Evolutionary conservation across 73 alveolate genomes (phyloP).

Genomic region (Uronychia binucleata): DNA sequence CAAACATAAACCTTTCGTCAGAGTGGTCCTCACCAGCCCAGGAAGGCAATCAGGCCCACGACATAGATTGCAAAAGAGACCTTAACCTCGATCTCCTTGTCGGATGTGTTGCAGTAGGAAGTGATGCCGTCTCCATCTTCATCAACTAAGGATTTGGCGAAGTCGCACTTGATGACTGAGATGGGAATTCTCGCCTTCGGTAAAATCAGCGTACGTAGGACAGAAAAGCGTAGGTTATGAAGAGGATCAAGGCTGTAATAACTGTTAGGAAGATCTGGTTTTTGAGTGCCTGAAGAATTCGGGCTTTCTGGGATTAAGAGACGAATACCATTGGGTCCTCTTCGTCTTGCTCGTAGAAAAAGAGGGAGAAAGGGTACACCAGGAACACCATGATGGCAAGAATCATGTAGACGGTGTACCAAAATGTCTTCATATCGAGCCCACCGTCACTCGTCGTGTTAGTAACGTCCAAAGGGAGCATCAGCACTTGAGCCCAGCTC

Average conservation of each 20-base stretch:
- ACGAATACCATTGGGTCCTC: conserved; percentile 31
- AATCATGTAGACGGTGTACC: conserved; percentile 84
- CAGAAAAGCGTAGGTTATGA: background rate
- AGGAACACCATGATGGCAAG: conserved; percentile 61
- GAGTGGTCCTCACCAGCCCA: conserved; percentile 60
- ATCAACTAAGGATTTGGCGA: background rate
- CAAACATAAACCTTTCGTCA: conserved; percentile 40
- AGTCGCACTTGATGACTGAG: background rate
- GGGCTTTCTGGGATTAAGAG: background rate
- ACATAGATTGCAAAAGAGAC: conserved; percentile 29
- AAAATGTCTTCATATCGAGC: conserved; percentile 81
- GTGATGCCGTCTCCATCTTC: background rate
- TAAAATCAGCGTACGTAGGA: background rate
- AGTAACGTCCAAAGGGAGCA: conserved; percentile 88
- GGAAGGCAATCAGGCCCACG: conserved; percentile 40
- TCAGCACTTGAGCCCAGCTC: conserved; percentile 77
- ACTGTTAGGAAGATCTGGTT: background rate
- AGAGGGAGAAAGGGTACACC: conserved; percentile 77
- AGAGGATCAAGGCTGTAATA: background rate
- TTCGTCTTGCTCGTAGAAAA: conserved; percentile 88
- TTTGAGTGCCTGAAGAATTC: background rate
- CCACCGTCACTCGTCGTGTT: conserved; percentile 74
- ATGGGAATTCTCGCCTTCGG: background rate
- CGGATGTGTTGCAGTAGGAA: background rate
- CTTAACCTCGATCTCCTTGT: background rate